Evolutionary conservation across 768 basidiomycete genomes (phyloP).

Genomic region (Tylopilus sp.): DNA sequence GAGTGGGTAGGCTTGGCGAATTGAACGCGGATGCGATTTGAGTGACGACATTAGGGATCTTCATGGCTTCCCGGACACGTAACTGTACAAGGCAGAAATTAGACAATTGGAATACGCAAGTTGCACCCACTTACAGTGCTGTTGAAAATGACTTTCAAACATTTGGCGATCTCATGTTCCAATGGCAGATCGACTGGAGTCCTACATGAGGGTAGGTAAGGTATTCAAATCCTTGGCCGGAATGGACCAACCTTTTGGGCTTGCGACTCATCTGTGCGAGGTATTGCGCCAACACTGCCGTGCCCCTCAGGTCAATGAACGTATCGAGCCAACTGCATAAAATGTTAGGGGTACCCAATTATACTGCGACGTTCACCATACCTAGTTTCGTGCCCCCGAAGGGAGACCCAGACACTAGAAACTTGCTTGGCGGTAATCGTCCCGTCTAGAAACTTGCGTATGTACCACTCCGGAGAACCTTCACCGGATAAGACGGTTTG

Average conservation of each 20-base stretch:
- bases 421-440: conserved; percentile 83
- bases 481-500: conserved; percentile 51
- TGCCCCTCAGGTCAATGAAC: conserved; percentile 77
- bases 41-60: conserved; percentile 67
- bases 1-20: conserved; percentile 72
- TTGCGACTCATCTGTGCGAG: conserved; percentile 75
- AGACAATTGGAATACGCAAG: not conserved
- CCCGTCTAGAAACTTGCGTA: conserved; percentile 84
- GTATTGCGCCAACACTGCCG: conserved; percentile 77
- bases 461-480: conserved; percentile 89
- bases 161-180: conserved; percentile 89
- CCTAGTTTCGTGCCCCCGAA: conserved; percentile 81
- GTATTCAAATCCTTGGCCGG: not conserved
- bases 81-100: conserved; percentile 36
- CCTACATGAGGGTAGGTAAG: conserved; percentile 11
- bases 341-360: conserved; percentile 16
- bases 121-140: conserved; percentile 40
- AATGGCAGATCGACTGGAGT: conserved; percentile 55
- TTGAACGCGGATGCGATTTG: conserved; percentile 82
- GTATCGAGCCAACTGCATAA: conserved; percentile 71
- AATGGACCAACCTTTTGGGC: conserved; percentile 51
- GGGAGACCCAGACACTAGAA: conserved; percentile 65
- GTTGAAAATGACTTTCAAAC: conserved; percentile 80
- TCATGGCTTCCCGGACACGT: conserved; percentile 69
- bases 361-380: conserved; percentile 33